Conservation (phyloP, 257 asterid species). For the Jaltomata sinuosa region DNA sequence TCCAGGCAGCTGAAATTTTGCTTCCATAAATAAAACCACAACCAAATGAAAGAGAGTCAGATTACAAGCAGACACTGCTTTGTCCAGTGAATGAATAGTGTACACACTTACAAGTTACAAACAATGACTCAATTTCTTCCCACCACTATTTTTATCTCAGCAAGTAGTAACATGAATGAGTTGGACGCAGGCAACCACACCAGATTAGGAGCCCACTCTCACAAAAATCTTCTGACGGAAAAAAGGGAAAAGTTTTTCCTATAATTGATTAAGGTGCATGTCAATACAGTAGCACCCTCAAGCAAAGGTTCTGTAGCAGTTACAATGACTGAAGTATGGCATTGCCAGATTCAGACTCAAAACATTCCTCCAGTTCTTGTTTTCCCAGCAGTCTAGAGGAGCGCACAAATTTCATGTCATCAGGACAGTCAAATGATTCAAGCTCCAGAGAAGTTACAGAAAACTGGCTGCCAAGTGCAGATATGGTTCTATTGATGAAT, state of each 20-base stretch:
- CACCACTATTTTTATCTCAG: background rate
- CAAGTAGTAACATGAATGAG: background rate
- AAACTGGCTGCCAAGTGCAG: conserved; percentile 46
- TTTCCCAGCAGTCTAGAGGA: conserved; percentile 40
- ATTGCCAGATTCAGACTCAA: conserved; percentile 8
- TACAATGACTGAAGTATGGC: conserved; percentile 4
- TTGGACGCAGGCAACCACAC: background rate
- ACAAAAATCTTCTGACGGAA: background rate
- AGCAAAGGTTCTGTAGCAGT: background rate
- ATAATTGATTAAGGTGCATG: background rate
- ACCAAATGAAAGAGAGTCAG: background rate
- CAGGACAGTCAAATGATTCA: conserved; percentile 15
- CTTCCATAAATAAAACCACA: background rate
- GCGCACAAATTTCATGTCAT: conserved; percentile 32
- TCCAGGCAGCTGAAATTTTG: background rate
- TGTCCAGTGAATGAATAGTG: background rate
- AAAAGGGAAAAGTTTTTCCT: too few species aligned
- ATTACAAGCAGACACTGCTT: background rate
- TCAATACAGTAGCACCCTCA: background rate
- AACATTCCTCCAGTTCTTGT: conserved; percentile 34
- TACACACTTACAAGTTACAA: background rate
- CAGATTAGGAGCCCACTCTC: background rate
- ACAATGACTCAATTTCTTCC: background rate
- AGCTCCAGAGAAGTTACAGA: conserved; percentile 18
- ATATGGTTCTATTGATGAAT: conserved; percentile 47